Conservation (phyloP, 139 green algal species). For the Chlorella sp. region DNA sequence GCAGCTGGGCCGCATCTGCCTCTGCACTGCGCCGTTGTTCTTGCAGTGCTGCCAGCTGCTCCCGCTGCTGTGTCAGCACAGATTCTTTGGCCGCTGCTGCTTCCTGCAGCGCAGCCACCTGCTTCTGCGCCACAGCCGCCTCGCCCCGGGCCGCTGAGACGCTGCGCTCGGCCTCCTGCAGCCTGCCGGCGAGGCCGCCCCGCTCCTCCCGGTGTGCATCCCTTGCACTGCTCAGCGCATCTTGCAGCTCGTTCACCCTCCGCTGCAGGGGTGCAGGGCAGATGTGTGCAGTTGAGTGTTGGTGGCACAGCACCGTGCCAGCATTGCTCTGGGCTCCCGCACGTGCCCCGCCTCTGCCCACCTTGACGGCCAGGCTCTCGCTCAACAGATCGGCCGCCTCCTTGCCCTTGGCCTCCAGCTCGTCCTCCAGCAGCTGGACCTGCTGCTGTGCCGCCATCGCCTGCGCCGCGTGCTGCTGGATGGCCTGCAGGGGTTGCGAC, state of each 20-base stretch:
- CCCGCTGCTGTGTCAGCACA: not conserved
- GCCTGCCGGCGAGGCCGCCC: not conserved
- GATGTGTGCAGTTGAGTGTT: not conserved
- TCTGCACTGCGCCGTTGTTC: not conserved
- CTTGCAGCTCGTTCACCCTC: conserved; percentile 12
- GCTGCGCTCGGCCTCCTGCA: not conserved
- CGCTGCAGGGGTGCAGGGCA: conserved; percentile 10
- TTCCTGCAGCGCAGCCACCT: not conserved
- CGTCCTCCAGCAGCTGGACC: not conserved
- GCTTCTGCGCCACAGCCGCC: not conserved
- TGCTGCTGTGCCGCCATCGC: not conserved
- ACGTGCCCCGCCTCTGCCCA: not conserved
- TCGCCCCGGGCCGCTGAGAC: not conserved
- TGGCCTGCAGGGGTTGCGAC: not conserved
- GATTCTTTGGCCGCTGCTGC: not conserved
- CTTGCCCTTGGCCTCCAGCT: conserved; percentile 14
- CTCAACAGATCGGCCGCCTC: conserved; percentile 3
- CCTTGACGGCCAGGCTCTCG: conserved; percentile 23
- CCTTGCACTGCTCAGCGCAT: conserved; percentile 1
- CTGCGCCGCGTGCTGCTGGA: conserved; percentile 1
- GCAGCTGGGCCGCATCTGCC: not conserved
- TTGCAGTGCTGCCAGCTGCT: conserved; percentile 8
- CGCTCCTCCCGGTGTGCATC: not conserved
- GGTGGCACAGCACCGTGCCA: not conserved
- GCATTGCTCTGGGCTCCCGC: not conserved